Percentiles rank a stretch among this genome's conserved stretches.
These are phyloP conservation scores for Suillus paluster DNA, from an alignment of 768 basidiomycete genomes.

Conservation along the genomic window DNA sequence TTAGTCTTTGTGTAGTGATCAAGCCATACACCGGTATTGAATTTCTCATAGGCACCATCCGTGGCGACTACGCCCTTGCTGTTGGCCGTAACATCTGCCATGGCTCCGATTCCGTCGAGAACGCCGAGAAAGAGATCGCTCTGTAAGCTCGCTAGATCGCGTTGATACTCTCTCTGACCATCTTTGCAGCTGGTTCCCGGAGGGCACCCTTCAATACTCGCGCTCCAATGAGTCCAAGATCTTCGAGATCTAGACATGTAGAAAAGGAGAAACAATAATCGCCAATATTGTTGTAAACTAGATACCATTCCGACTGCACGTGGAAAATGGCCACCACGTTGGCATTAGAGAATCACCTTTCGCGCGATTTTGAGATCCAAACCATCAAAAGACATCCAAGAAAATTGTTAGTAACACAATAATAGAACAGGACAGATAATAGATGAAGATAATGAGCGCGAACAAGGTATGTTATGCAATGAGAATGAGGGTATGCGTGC, in stretches of 20 bases:
- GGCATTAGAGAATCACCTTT: not conserved
- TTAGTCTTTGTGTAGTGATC: slow-evolving; percentile 37
- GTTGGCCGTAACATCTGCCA: slow-evolving; percentile 96
- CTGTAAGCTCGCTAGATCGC: slow-evolving; percentile 58
- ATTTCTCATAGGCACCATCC: slow-evolving; percentile 77
- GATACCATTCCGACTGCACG: slow-evolving; percentile 11
- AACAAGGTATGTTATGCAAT: slow-evolving; percentile 25
- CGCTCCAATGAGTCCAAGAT: slow-evolving; percentile 71
- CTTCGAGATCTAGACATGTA: slow-evolving; percentile 59
- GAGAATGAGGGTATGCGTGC: slow-evolving; percentile 29
- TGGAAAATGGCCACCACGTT: not conserved
- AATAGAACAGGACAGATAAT: not conserved
- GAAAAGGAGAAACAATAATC: not conserved
- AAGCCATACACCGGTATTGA: slow-evolving; percentile 11
- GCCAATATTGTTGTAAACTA: slow-evolving; percentile 23
- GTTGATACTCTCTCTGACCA: not conserved
- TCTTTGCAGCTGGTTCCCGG: slow-evolving; percentile 83
- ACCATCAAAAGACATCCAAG: not conserved
- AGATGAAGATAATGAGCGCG: slow-evolving; percentile 12
- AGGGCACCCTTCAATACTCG: slow-evolving; percentile 75
- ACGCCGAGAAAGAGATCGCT: slow-evolving; percentile 90
- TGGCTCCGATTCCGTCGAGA: slow-evolving; percentile 88
- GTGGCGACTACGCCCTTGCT: slow-evolving; percentile 93
- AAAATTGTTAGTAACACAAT: slow-evolving; percentile 1
- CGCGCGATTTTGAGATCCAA: not conserved